Evolutionary conservation across 2,329 filamentous ascomycete genomes (phyloP), one percentile per base, ranked within the genome.

Genomic region (Penicillium rolfsii): DNA sequence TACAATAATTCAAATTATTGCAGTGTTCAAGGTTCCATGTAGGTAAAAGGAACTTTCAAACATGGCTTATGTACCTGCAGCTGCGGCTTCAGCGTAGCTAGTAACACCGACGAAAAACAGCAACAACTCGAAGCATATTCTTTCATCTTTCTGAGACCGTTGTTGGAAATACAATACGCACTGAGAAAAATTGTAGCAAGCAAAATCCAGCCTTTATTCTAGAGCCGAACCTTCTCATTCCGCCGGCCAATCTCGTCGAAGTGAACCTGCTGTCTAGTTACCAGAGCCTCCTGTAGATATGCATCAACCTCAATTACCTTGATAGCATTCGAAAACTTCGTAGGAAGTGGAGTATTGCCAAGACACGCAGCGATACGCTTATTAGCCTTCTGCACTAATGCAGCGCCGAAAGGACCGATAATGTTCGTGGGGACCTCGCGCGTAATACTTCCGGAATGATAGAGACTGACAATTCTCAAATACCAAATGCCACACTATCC

Each of bases 371-470:
- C 83, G 0, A 85, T 85, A 64, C 89, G 89, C 73, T 89, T 85
- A 59, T 86, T 84, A 5, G 84, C 83, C 74, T 90, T 86, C 12
- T 76, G 82, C n/a, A 87, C 82, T 70, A 89, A 89, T 0, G 87
- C 87, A 28, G 84, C 75, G 64, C 85, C 80, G 68, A 89, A 89
- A 0, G 87, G 77, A 45, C 84, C 87, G 70, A 86, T 89, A 71
- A 88, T 89, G 64, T 85, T 81, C 43, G 80, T 76, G 0, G 86
- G 85, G n/a, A 88, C 83, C 72, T 89, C 84, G 38, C 84, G 79
- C 12, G 82, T 77, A 26, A 89, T 80, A 3, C 86, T 85, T 1
- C 70, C 77, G 0, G 80, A 54, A 67, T 86, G 79, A 70, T 85
- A 82, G 49, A 84, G 77, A 60, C 85, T 82, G 26, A 89, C 82